Base-by-base conservation (phyloP, 371 early-diverging fungal genomes). In the Mucor ambiguus region DNA sequence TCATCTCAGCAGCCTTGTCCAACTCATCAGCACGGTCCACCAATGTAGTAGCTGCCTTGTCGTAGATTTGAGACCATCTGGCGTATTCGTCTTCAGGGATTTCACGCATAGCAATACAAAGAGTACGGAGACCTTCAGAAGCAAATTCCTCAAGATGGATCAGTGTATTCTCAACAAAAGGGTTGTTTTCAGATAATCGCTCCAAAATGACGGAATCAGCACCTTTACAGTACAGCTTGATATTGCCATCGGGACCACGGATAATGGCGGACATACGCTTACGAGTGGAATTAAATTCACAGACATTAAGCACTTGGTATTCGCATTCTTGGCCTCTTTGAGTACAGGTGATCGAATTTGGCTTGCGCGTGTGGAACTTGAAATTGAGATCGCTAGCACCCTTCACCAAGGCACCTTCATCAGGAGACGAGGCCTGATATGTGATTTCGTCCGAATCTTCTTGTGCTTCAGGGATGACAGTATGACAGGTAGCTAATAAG, bases 191-290 rank as follows among this genome's bases (percentile, higher is more conserved):
- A 5, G 84, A 85, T 57, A 98, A 74, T n/a, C 97, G 87, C 78
- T 99, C 99, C 41, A 96, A 73, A 70, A 98, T 97, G 29, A 98
- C 97, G 0, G 96, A 94, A 80, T 99, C 99, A 14, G 99, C 98
- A 29, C 99, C 99, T 77, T 99, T 99, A 71, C 93, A 93, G 80
- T 93, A 96, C 46, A 98, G 82, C 71, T 92, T 92, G 63, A 98
- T 92, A 58, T 88, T 87, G 32, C 95, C 95, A 64, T 96, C 94
- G 3, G 96, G 93, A 52, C 87, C 84, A 22, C 95, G 87, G 16
- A 96, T 82, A 30, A 98, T 78, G 2, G 93, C 92, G 2, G 95
- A 94, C 99, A 98, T 97, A 57, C 99, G 89, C 74, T 98, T 98
- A 41, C 99, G 87, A 20, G 96, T 96, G 43, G 94, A 94, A 74